Percentiles rank a stretch among this genome's conserved stretches.
Conservation (phyloP, 805 yeast genomes). For the Wickerhamiella hasegawae region DNA sequence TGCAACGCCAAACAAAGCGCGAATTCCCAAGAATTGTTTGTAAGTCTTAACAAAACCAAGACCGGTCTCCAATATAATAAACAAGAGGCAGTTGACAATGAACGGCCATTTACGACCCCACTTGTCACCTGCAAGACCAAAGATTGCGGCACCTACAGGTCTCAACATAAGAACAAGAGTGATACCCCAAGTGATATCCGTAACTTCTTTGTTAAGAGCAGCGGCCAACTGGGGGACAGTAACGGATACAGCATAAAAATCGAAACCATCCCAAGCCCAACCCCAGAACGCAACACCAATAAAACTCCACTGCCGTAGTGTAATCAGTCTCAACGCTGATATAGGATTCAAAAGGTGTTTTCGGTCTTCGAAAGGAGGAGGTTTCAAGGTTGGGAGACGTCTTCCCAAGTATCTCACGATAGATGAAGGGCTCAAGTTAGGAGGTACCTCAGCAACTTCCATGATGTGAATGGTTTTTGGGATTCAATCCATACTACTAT, state of each 20-base stretch:
- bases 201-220: conserved; percentile 28
- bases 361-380: conserved; percentile 13
- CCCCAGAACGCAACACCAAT: conserved; percentile 44
- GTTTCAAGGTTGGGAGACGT: conserved; percentile 20
- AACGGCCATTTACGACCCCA: conserved; percentile 59
- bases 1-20: conserved; percentile 51
- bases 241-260: conserved; percentile 47
- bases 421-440: conserved; percentile 13
- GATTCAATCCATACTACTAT: too few relatives aligned
- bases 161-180: conserved; percentile 58
- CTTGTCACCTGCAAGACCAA: conserved; percentile 46
- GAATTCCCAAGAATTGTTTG: conserved; percentile 39
- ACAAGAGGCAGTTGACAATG: conserved; percentile 33
- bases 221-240: conserved; percentile 36
- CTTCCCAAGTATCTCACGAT: conserved; percentile 20
- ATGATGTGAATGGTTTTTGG: too few relatives aligned
- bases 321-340: conserved; percentile 34
- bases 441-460: too few relatives aligned
- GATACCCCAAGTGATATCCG: conserved; percentile 54
- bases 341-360: conserved; percentile 38
- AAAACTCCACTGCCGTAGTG: conserved; percentile 41
- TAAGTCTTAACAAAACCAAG: conserved; percentile 49
- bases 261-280: conserved; percentile 64
- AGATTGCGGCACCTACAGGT: conserved; percentile 51
- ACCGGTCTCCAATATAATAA: conserved; percentile 44